Conservation (phyloP, 2,329 filamentous ascomycete species). For the Phyllosticta capitalensis region DNA sequence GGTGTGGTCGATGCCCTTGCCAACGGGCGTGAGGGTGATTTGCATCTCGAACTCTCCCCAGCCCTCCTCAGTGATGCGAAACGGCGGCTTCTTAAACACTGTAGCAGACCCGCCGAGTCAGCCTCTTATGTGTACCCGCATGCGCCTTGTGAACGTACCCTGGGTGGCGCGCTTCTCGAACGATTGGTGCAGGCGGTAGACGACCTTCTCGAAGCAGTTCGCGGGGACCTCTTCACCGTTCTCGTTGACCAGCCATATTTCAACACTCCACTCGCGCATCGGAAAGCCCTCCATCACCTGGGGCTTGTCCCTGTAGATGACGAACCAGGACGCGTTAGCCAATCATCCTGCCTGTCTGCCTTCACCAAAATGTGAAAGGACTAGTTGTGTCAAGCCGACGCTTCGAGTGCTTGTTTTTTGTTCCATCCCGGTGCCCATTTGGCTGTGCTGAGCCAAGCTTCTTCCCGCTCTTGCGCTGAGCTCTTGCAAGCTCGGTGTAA, state of each 20-base stretch:
- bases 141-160: slow-evolving; percentile 48
- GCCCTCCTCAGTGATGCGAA: slow-evolving; percentile 83
- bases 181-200: slow-evolving; percentile 87
- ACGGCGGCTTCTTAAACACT: slow-evolving; percentile 79
- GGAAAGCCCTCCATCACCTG: slow-evolving; percentile 80
- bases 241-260: slow-evolving; percentile 75
- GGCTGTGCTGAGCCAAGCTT: background rate
- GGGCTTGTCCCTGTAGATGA: slow-evolving; percentile 56
- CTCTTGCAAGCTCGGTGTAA: background rate
- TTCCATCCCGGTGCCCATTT: background rate
- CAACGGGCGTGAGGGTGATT: slow-evolving; percentile 71
- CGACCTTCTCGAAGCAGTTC: slow-evolving; percentile 81
- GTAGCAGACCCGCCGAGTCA: background rate
- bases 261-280: slow-evolving; percentile 86
- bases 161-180: slow-evolving; percentile 73
- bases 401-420: background rate
- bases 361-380: background rate
- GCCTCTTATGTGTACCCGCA: background rate
- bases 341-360: background rate
- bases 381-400: background rate
- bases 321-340: background rate
- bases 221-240: slow-evolving; percentile 76
- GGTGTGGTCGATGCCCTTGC: slow-evolving; percentile 73
- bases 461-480: background rate
- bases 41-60: slow-evolving; percentile 98